Evolutionary conservation across 176 grass and related monocot species (phyloP).

Genomic region (Stipa capillata): DNA sequence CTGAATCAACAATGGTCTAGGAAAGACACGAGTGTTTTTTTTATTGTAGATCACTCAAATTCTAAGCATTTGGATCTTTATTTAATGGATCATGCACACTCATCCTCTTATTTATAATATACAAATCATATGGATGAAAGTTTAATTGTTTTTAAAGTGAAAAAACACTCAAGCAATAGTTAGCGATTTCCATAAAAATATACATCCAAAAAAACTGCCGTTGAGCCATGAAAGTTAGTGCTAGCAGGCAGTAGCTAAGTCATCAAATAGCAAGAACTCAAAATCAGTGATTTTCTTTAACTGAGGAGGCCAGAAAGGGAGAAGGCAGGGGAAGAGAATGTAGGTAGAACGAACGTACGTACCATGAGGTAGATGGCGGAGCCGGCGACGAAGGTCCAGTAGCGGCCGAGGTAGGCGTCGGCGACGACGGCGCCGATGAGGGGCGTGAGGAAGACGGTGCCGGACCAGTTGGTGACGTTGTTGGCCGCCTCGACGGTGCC

Average conservation of each 20-base stretch:
- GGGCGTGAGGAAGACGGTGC: constrained; percentile 70
- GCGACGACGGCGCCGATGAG: constrained; percentile 67
- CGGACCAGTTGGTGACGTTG: constrained; percentile 85
- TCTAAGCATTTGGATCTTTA: too few relatives aligned
- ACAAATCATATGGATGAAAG: too few relatives aligned
- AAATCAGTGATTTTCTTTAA: neutral
- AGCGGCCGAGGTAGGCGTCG: constrained; percentile 70
- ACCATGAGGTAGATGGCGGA: constrained; percentile 71
- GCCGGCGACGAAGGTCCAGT: constrained; percentile 78
- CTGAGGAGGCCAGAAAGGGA: too few relatives aligned
- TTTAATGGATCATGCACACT: too few relatives aligned
- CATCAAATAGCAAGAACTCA: neutral
- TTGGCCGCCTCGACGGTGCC: constrained; percentile 72
- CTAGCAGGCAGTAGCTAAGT: neutral
- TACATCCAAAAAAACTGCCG: neutral
- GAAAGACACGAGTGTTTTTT: too few relatives aligned
- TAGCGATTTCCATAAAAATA: too few relatives aligned
- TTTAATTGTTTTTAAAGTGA: too few relatives aligned
- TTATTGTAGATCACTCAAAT: too few relatives aligned
- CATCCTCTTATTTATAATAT: too few relatives aligned
- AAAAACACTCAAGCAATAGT: too few relatives aligned
- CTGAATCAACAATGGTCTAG: neutral
- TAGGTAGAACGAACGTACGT: too few relatives aligned
- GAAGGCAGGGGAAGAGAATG: too few relatives aligned
- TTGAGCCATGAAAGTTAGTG: neutral